These are phyloP conservation scores for Venturia carpophila DNA, from an alignment of 2,329 filamentous ascomycete species.

Conservation along the genomic window DNA sequence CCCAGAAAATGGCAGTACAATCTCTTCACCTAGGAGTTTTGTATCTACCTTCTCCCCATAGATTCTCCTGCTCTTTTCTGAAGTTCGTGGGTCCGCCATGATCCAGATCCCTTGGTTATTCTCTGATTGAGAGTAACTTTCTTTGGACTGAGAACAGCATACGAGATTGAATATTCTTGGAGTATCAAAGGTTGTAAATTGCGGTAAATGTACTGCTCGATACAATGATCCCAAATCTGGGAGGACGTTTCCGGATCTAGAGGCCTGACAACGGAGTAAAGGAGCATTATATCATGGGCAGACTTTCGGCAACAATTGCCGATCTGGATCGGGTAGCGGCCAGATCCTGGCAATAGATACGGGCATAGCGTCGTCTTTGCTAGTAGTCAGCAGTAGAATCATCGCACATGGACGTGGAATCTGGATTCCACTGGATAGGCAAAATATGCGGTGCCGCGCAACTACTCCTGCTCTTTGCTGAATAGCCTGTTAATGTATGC, in stretches of 20 bases:
- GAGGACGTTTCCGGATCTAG: background rate
- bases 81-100: constrained; percentile 1
- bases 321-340: constrained; percentile 7
- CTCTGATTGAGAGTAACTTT: background rate
- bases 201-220: background rate
- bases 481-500: too few species aligned
- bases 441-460: background rate
- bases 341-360: constrained; percentile 2
- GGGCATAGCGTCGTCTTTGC: background rate
- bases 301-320: background rate
- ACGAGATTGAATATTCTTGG: too few species aligned
- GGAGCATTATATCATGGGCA: background rate
- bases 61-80: constrained; percentile 6
- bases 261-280: background rate
- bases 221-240: background rate
- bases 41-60: constrained; percentile 8
- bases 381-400: background rate
- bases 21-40: constrained; percentile 7
- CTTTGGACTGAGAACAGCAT: background rate
- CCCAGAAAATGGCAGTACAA: constrained; percentile 14
- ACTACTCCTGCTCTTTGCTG: background rate
- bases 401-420: background rate
- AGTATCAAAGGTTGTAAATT: background rate
- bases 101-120: background rate
- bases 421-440: background rate